Evolutionary conservation across 495 filamentous ascomycete genomes (phyloP).

Genomic region (Penicillium bovifimosum): DNA sequence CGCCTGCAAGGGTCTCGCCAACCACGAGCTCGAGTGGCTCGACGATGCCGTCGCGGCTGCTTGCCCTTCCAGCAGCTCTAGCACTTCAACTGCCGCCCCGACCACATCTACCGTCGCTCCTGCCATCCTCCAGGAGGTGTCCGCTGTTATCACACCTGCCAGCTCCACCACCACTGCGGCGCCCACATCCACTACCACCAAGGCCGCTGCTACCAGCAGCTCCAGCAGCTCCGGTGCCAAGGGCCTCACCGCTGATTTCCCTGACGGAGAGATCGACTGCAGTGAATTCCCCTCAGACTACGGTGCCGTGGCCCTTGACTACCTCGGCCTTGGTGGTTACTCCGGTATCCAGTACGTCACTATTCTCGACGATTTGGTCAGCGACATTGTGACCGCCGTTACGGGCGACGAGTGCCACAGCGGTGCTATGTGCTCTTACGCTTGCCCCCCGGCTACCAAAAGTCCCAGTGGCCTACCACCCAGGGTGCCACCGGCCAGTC

Average conservation of each 20-base stretch:
- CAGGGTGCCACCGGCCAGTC: constrained; percentile 84
- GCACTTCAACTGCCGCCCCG: constrained; percentile 17
- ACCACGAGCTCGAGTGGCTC: constrained; percentile 45
- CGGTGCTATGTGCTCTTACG: constrained; percentile 83
- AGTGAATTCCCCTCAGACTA: constrained; percentile 72
- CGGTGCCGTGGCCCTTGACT: constrained; percentile 67
- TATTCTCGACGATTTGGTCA: constrained; percentile 36
- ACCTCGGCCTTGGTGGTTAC: constrained; percentile 68
- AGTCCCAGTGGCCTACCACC: constrained; percentile 79
- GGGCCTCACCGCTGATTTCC: constrained; percentile 66
- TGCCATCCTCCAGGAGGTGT: constrained; percentile 30
- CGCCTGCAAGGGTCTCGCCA: constrained; percentile 57
- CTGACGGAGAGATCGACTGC: constrained; percentile 69
- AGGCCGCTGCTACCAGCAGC: constrained; percentile 14
- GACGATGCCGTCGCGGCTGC: constrained; percentile 27
- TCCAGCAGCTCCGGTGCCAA: constrained; percentile 32
- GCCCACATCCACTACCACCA: constrained; percentile 10
- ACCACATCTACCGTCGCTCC: constrained; percentile 19
- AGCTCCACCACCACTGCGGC: constrained; percentile 15
- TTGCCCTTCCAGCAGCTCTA: constrained; percentile 23
- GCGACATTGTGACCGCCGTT: constrained; percentile 59
- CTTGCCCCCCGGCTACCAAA: constrained; percentile 89
- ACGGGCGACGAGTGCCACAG: constrained; percentile 49
- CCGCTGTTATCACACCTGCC: constrained; percentile 9
- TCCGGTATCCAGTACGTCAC: constrained; percentile 67